These are phyloP conservation scores for Botrytis pseudocinerea DNA, from an alignment of 2,329 filamentous ascomycete genomes.

Conservation along the genomic window DNA sequence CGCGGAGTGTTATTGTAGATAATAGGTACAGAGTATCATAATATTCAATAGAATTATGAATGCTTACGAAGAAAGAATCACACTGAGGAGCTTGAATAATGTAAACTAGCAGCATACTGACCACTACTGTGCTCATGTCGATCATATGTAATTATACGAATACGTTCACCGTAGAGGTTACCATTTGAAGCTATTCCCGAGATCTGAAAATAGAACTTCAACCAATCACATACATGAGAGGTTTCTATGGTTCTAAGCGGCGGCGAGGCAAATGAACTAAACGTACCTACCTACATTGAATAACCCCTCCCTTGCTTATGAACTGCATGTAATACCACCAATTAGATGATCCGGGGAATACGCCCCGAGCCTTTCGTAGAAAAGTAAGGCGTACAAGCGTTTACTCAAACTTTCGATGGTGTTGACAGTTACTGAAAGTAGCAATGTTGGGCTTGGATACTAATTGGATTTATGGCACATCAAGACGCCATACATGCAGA, in stretches of 20 bases:
- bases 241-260: neutral
- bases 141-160: neutral
- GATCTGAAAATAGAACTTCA: neutral
- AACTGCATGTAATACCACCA: neutral
- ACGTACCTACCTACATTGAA: slow-evolving; percentile 1
- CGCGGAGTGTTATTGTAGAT: neutral
- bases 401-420: neutral
- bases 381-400: slow-evolving; percentile 11
- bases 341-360: neutral
- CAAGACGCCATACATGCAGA: neutral
- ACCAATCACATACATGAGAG: neutral
- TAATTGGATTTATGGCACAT: neutral
- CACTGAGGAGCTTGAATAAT: neutral
- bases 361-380: neutral
- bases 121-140: neutral
- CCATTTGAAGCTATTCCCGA: neutral
- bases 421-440: neutral
- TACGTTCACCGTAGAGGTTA: neutral
- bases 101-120: neutral
- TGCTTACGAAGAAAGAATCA: neutral
- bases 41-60: neutral
- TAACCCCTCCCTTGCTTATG: neutral
- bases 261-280: slow-evolving; percentile 1
- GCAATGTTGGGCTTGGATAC: neutral
- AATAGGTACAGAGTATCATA: neutral